Base-by-base conservation (phyloP, 805 yeast genomes). In the Yarrowia alimentaria region DNA sequence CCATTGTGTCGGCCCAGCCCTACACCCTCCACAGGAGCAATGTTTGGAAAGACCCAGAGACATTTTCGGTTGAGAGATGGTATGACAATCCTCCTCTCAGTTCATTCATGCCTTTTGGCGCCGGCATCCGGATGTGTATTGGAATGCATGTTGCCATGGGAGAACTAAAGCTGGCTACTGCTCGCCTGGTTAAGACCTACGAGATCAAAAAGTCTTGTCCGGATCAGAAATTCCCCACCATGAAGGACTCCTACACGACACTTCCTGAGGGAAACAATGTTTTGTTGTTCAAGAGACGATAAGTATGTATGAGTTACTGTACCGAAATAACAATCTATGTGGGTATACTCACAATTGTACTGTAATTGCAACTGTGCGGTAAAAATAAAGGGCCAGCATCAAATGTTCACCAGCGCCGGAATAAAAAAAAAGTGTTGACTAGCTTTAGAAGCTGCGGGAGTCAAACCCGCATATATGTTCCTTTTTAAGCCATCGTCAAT, bases 91-190 rank as follows among this genome's bases (percentile, higher is more conserved):
- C 75, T 57, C 54, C 62, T 2, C 62, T 59, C 52, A 72, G 68
- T 48, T 70, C 71, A 57, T 75, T 81, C 72, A 75, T 82, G 73
- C 80, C 84, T 0, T 83, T 84, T 67, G 89, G 90, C 1, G 76
- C 79, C 31, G 91, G 90, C 3, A 71, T 80, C 16, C 67, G 88
- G 56, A 81, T 82, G 88, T 83, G 91, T 59, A 67, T 82, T 50
- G 90, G 91, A 1, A 75, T 79, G 79, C 73, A 83, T 60, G 61
- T 83, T 31, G 89, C 89, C 0, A 64, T 76, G 14, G 75, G 77
- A 32, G 89, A 82, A 60, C 80, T 83, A 71, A 83, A 81, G 60
- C 58, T 80, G 33, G 73, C 75, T 10, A 59, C 79, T 21, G 77
- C 80, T 8, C 72, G 73, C 53, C 61, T 83, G 13, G 30, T 37